Base-by-base conservation (phyloP, 2,329 filamentous ascomycete genomes). In the Phialophora verrucosa region DNA sequence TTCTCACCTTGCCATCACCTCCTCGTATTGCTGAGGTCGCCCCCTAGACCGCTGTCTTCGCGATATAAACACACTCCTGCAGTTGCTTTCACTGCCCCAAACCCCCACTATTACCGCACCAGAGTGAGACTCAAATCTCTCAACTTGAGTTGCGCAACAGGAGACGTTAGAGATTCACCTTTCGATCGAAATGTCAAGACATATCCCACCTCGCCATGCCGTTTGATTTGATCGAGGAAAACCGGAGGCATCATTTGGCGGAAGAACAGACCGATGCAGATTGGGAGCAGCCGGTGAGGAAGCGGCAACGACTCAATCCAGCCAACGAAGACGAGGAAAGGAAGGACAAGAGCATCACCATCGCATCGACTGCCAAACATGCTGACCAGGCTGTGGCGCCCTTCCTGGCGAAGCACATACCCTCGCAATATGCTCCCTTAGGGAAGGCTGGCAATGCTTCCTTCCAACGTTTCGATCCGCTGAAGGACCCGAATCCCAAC, bases 321-420 rank as follows among this genome's bases (percentile, higher is more conserved):
- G 53, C 23, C 25, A 59, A 65, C 23, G 56, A 63, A 51, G 53
- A 69, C 23, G 51, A 70, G 17, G 47, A 59, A 25, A 42, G 57
- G 68, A 74, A 73, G 51, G 73, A 75, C 62, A 73, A 73, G 57
- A 75, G 76, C 68, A 74, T 81, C 67, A 77, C 79, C 68, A 76
- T 79, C 51, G 78, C 81, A 44, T 76, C 81, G 25, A 76, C 79
- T 54, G 81, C 82, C 32, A 89, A 89, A 71, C 85, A 92, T 63
- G 90, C 91, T 69, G 87, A 88, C 73, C 88, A 92, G 80, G 91
- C 91, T 64, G 88, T 97, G 70, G 90, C 90, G 42, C 93, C 94
- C 1, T 98, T 97, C 76, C 87, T 98, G 62, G 89, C 91, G 71
- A 91, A 93, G 76, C 93, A 98, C 75, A 96, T 97, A 58, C 94